Percentiles rank a stretch among this genome's conserved stretches.
Evolutionary conservation across 2,329 filamentous ascomycete genomes (phyloP).

Genomic region (Didymella keratinophila): DNA sequence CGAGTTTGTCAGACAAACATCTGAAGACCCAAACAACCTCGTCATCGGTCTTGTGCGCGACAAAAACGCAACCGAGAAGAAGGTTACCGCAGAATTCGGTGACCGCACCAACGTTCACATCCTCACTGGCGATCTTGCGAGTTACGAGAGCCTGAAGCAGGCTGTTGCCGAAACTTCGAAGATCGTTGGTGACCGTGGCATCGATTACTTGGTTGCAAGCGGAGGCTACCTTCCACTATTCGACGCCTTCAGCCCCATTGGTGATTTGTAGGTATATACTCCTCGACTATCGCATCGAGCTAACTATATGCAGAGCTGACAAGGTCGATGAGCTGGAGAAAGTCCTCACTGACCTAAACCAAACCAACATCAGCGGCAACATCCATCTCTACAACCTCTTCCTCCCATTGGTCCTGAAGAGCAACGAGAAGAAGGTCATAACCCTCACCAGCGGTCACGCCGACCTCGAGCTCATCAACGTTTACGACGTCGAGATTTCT

Average conservation of each 20-base stretch:
- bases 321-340: constrained; percentile 47
- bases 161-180: constrained; percentile 30
- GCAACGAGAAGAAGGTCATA: constrained; percentile 63
- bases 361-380: constrained; percentile 61
- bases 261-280: constrained; percentile 48
- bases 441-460: constrained; percentile 58
- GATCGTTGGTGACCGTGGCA: constrained; percentile 29
- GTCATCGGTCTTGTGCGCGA: constrained; percentile 44
- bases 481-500: constrained; percentile 47
- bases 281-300: background rate
- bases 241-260: constrained; percentile 46
- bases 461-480: constrained; percentile 56
- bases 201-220: constrained; percentile 65
- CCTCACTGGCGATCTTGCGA: constrained; percentile 33
- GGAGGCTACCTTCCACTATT: constrained; percentile 50
- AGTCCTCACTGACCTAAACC: constrained; percentile 43
- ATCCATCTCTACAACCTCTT: constrained; percentile 64
- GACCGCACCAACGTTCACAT: constrained; percentile 33
- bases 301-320: constrained; percentile 32
- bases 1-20: constrained; percentile 59
- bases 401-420: constrained; percentile 61
- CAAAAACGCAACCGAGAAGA: constrained; percentile 55
- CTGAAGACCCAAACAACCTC: constrained; percentile 47
- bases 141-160: constrained; percentile 31
- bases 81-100: constrained; percentile 53